Evolutionary conservation across 306 rosid species (phyloP).

Genomic region (Vicia villosa): DNA sequence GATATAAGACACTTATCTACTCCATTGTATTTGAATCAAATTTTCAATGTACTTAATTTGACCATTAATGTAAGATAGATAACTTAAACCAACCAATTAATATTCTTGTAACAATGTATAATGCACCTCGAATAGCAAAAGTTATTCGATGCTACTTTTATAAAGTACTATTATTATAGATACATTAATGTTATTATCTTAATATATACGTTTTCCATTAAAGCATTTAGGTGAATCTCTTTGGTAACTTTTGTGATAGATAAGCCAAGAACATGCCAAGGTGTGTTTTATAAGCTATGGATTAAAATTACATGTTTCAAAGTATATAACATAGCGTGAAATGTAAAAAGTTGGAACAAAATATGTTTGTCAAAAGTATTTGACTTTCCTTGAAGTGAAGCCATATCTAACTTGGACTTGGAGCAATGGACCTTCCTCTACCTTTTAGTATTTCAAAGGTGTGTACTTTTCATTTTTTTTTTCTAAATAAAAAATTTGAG

Average conservation of each 20-base stretch:
- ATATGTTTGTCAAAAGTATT: background rate
- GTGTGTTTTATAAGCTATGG: constrained; percentile 2
- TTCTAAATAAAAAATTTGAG: too few species aligned
- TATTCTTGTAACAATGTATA: background rate
- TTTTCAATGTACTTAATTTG: background rate
- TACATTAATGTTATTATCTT: background rate
- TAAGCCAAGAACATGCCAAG: background rate
- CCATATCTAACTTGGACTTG: constrained; percentile 2
- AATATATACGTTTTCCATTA: background rate
- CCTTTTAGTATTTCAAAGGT: background rate
- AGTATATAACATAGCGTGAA: constrained; percentile 31
- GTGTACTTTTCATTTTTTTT: background rate
- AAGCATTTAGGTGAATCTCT: background rate
- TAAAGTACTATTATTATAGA: background rate
- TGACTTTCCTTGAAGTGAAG: constrained; percentile 43
- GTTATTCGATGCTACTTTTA: constrained; percentile 3
- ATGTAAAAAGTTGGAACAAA: constrained; percentile 15
- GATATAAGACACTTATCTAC: too few species aligned
- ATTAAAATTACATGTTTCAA: constrained; percentile 1
- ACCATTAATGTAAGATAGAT: background rate
- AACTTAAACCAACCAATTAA: background rate
- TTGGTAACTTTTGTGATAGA: background rate
- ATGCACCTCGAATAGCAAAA: background rate
- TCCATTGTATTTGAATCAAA: background rate
- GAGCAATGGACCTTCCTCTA: background rate